A percentile compares a stretch with the other conserved stretches of the same genome.
Evolutionary conservation across 352 stramenopile genomes (phyloP).

Genomic region (Globisporangium polare): DNA sequence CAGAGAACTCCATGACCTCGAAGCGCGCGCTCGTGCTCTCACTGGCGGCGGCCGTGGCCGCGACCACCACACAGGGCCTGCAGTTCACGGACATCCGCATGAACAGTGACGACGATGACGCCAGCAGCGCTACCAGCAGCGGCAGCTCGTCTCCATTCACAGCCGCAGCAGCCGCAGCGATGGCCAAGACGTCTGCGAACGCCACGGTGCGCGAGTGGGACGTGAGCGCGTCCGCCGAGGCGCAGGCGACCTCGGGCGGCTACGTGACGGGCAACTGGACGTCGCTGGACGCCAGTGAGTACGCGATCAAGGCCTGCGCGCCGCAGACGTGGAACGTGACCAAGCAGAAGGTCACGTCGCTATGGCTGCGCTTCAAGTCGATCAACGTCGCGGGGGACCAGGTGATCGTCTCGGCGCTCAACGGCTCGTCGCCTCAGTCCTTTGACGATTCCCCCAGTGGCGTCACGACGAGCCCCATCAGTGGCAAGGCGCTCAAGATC

Average conservation of each 20-base stretch:
- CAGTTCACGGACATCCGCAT: conserved; percentile 12
- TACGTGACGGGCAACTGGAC: conserved; percentile 32
- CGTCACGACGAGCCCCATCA: conserved; percentile 29
- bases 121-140: background rate
- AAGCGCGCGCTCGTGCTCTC: conserved; percentile 1
- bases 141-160: conserved; percentile 7
- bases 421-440: conserved; percentile 26
- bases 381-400: conserved; percentile 32
- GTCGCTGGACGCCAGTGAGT: conserved; percentile 26
- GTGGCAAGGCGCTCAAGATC: conserved; percentile 31
- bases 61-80: background rate
- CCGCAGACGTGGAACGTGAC: conserved; percentile 46
- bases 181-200: background rate
- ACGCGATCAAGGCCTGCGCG: conserved; percentile 35
- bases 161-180: conserved; percentile 3
- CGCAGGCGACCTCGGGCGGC: conserved; percentile 27
- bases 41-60: background rate
- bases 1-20: background rate
- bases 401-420: conserved; percentile 32
- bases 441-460: conserved; percentile 20
- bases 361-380: conserved; percentile 38
- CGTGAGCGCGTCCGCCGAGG: conserved; percentile 4
- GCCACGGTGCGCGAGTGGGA: conserved; percentile 1
- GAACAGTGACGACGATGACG: background rate
- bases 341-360: conserved; percentile 33